Evolutionary conservation across 2,329 filamentous ascomycete species (phyloP).

Genomic region (Emericellopsis atlantica): DNA sequence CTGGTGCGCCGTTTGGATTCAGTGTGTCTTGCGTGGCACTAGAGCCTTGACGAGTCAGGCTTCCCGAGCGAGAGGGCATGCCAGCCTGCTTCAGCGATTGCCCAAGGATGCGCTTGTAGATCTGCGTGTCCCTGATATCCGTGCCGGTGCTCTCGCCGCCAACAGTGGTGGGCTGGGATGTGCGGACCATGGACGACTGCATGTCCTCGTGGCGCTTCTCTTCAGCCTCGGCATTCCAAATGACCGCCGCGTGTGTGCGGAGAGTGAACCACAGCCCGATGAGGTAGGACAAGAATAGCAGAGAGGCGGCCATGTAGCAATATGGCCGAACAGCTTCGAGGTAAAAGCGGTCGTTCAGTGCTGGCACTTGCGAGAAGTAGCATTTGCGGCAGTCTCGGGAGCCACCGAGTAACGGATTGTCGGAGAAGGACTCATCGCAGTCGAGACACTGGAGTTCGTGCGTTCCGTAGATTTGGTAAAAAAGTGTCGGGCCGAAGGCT

Average conservation of each 20-base stretch:
- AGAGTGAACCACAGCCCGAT: constrained; percentile 94
- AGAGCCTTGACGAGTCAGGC: constrained; percentile 26
- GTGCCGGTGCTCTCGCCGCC: constrained; percentile 36
- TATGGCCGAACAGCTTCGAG: constrained; percentile 84
- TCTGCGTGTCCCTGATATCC: constrained; percentile 74
- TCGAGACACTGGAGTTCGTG: constrained; percentile 84
- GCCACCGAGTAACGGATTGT: constrained; percentile 13
- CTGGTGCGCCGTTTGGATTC: constrained; percentile 14
- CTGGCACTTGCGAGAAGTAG: constrained; percentile 82
- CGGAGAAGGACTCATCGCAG: constrained; percentile 31
- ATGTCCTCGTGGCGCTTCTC: constrained; percentile 58
- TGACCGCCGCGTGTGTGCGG: constrained; percentile 88
- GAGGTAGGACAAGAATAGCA: constrained; percentile 85
- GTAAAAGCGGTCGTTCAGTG: constrained; percentile 80
- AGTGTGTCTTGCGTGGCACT: constrained; percentile 13
- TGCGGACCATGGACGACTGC: constrained; percentile 15
- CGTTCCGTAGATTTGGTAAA: constrained; percentile 97
- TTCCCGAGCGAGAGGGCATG: constrained; percentile 40
- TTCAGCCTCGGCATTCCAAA: constrained; percentile 80
- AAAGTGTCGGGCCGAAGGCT: constrained; percentile 88
- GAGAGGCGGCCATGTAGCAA: constrained; percentile 73
- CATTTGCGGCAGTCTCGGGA: constrained; percentile 76
- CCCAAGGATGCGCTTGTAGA: constrained; percentile 88
- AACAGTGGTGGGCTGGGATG: constrained; percentile 22
- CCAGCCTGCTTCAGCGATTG: constrained; percentile 82